Percentiles rank a stretch among this genome's conserved stretches.
phyloP scores from a whole-genome alignment of 1,139 yeast species.

The Geotrichum candidum region DNA sequence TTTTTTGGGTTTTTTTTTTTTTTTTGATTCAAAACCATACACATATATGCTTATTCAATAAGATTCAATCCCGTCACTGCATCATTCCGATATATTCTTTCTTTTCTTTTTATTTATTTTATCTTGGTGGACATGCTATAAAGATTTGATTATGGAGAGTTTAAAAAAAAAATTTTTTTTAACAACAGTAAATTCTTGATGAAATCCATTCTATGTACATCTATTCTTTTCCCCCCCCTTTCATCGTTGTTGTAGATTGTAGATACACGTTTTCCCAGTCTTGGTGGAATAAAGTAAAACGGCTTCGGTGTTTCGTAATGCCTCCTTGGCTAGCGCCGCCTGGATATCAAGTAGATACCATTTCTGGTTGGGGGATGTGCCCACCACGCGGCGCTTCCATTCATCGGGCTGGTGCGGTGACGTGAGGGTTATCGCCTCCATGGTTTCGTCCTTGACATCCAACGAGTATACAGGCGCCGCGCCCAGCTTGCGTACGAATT shows the following conservation, averaged over 20 bases:
- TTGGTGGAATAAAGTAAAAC: constrained; percentile 69
- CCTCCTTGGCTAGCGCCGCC: constrained; percentile 65
- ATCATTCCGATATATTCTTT: too few relatives aligned
- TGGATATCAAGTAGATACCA: constrained; percentile 72
- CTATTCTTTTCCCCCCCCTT: background rate
- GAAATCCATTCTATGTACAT: background rate
- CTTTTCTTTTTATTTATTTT: too few relatives aligned
- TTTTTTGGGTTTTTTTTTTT: too few relatives aligned
- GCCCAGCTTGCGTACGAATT: background rate
- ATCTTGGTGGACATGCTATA: too few relatives aligned
- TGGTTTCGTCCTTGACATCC: constrained; percentile 73
- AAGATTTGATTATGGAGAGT: too few relatives aligned
- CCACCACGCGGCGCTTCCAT: constrained; percentile 79
- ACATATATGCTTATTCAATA: too few relatives aligned
- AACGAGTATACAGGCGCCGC: constrained; percentile 63
- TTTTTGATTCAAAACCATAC: too few relatives aligned
- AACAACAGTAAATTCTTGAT: background rate
- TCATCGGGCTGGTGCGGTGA: constrained; percentile 76
- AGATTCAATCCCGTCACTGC: too few relatives aligned
- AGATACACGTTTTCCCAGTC: constrained; percentile 61
- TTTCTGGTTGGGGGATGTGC: constrained; percentile 63
- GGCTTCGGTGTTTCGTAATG: constrained; percentile 64
- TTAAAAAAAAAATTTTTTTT: too few relatives aligned
- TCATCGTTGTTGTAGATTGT: constrained; percentile 24
- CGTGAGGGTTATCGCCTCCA: constrained; percentile 74